Conservation (phyloP, 225 moss, liverwort and hornwort species). For the Physcomitrellopsis africana region DNA sequence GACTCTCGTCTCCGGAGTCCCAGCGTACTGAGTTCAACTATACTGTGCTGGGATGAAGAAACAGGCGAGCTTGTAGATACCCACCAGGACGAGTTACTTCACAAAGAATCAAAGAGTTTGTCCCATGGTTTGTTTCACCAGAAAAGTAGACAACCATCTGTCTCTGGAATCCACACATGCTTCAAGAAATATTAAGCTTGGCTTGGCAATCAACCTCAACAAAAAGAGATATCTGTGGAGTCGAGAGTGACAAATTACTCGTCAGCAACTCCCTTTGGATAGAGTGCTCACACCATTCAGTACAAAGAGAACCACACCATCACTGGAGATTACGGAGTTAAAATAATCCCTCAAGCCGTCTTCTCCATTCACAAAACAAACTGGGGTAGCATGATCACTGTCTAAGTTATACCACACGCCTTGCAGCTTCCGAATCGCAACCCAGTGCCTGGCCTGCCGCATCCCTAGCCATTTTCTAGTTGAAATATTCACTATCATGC, state of each 20-base stretch:
- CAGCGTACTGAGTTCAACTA: no score
- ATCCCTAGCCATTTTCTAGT: slow-evolving; percentile 49
- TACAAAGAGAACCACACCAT: slow-evolving; percentile 71
- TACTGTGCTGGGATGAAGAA: no score
- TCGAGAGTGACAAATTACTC: not conserved
- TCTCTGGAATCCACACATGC: no score
- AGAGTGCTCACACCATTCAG: slow-evolving; percentile 29
- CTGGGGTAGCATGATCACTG: slow-evolving; percentile 61
- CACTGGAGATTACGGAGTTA: slow-evolving; percentile 37
- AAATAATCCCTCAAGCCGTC: slow-evolving; percentile 59
- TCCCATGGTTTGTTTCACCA: no score
- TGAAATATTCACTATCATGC: slow-evolving; percentile 72
- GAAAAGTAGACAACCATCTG: no score
- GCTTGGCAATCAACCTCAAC: no score
- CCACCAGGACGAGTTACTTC: no score
- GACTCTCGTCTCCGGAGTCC: no score
- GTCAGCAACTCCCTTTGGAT: slow-evolving; percentile 12
- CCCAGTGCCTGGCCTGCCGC: slow-evolving; percentile 88
- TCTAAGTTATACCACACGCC: slow-evolving; percentile 88
- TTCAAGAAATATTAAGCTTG: no score
- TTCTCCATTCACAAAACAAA: slow-evolving; percentile 48
- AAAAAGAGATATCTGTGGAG: no score
- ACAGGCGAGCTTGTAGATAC: no score
- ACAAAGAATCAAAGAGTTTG: no score
- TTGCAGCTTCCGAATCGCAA: slow-evolving; percentile 65